Evolutionary conservation across 116 monocot species (phyloP).

Genomic region (Trichopus zeylanicus): DNA sequence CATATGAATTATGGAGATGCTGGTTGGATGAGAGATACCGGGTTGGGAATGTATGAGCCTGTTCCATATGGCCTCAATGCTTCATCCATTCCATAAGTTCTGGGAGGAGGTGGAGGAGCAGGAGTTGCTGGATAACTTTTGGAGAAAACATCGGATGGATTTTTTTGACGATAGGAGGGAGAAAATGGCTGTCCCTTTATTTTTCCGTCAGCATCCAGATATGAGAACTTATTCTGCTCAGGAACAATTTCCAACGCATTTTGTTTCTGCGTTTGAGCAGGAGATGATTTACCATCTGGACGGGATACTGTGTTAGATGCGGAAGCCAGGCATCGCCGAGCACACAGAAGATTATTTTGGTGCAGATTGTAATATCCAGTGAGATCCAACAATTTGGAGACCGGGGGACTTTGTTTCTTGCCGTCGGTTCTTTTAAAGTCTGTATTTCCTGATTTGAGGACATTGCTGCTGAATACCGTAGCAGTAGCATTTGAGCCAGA

Average conservation of each 20-base stretch:
- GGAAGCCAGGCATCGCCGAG: background rate
- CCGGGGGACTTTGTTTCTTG: too few relatives aligned
- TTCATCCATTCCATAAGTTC: conserved; percentile 35
- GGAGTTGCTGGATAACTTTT: background rate
- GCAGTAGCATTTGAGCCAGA: too few relatives aligned
- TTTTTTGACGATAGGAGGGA: too few relatives aligned
- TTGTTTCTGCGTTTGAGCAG: background rate
- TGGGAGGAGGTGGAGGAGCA: background rate
- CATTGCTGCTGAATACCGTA: too few relatives aligned
- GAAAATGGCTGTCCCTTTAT: too few relatives aligned
- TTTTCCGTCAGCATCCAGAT: background rate
- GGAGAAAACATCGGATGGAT: background rate
- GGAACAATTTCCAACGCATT: background rate
- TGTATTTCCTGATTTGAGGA: too few relatives aligned
- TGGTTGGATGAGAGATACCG: conserved; percentile 28
- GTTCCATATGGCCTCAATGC: conserved; percentile 54
- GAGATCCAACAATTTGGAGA: background rate
- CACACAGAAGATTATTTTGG: background rate
- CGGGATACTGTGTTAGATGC: background rate
- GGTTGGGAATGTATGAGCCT: conserved; percentile 79
- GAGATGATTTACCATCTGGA: background rate
- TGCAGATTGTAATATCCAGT: background rate
- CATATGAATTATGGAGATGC: too few relatives aligned
- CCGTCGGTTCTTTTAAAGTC: too few relatives aligned
- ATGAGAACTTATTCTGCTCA: background rate